Conservation (phyloP, 2,329 filamentous ascomycete genomes). For the Colletotrichum viniferum region DNA sequence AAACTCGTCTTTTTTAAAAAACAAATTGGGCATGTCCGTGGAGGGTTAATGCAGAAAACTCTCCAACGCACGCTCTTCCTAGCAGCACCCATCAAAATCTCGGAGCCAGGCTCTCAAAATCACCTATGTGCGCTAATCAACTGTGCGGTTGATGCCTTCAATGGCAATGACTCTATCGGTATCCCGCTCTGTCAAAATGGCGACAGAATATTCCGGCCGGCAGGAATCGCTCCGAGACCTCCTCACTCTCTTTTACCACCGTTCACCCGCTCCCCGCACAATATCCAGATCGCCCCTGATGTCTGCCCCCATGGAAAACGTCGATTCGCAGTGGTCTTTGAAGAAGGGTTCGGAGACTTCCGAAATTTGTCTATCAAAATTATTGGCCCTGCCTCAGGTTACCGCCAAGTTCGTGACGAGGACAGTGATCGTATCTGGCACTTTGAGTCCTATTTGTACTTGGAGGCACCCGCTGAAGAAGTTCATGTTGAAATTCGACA, state of each 20-base stretch:
- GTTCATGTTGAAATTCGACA: background rate
- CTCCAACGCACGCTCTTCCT: rapidly evolving
- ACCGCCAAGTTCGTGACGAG: background rate
- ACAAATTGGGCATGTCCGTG: too few species aligned
- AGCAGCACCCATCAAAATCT: background rate
- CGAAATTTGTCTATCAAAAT: too few species aligned
- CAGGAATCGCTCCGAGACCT: background rate
- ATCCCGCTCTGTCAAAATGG: background rate
- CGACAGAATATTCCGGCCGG: background rate
- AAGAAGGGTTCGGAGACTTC: background rate
- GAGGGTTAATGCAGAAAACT: background rate
- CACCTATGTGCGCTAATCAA: background rate
- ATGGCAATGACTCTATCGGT: background rate
- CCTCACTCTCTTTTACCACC: background rate
- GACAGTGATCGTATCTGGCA: background rate
- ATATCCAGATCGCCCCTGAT: background rate
- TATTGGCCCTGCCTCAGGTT: too few species aligned
- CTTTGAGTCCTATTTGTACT: background rate
- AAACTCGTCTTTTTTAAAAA: background rate
- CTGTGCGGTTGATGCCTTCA: background rate
- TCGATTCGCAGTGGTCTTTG: background rate
- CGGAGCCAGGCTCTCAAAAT: background rate
- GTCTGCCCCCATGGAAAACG: background rate
- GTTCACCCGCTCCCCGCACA: background rate
- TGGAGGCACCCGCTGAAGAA: background rate